Conservation (phyloP, 106 monocot genomes). For the Phalaenopsis aphrodite region DNA sequence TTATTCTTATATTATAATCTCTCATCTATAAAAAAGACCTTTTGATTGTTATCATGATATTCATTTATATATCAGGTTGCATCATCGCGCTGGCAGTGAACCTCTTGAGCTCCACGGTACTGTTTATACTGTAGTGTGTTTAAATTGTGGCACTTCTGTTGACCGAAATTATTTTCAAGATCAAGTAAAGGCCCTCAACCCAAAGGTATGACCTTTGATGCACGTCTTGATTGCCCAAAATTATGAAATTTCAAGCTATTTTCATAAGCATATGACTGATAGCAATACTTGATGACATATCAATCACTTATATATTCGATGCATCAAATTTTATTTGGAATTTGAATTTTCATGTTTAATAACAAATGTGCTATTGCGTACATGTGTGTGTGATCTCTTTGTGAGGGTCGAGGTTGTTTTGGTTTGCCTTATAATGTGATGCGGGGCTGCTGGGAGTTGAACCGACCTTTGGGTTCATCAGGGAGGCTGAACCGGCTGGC, state of each 20-base stretch:
- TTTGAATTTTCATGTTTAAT: neutral
- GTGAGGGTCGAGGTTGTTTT: no score
- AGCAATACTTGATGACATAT: neutral
- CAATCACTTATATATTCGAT: neutral
- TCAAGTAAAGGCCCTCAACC: conserved; percentile 77
- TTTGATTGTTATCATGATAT: conserved; percentile 4
- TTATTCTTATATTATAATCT: neutral
- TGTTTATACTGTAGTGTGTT: conserved; percentile 81
- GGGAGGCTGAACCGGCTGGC: no score
- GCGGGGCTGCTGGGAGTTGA: no score
- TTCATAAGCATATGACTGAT: neutral
- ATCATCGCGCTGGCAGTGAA: conserved; percentile 91
- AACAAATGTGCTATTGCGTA: neutral
- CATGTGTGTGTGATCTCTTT: neutral
- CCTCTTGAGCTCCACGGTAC: conserved; percentile 96
- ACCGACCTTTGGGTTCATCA: no score
- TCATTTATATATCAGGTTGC: conserved; percentile 48
- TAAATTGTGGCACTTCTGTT: conserved; percentile 66
- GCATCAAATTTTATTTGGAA: neutral
- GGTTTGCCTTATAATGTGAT: no score
- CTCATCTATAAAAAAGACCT: neutral
- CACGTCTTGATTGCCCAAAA: neutral
- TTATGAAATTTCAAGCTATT: neutral
- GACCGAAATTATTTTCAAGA: conserved; percentile 77
- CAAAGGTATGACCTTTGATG: conserved; percentile 47